Percentiles rank a stretch among this genome's conserved stretches.
Evolutionary conservation across 179 eudicot genomes (phyloP).

Genomic region (Silene vulgaris): DNA sequence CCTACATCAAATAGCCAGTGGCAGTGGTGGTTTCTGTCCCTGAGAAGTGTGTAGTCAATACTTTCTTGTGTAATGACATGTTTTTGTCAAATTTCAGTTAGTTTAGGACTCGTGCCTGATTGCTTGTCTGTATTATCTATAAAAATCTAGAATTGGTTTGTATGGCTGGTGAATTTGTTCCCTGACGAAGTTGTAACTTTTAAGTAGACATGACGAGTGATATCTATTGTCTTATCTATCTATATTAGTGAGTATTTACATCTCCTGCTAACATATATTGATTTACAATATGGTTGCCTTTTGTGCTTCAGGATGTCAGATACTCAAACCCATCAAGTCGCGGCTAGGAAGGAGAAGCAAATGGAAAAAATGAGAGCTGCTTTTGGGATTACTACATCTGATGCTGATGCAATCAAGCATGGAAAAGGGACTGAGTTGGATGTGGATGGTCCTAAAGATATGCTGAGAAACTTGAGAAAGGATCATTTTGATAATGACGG

Average conservation of each 20-base stretch:
- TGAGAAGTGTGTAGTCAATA: background rate
- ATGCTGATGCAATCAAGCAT: slow-evolving; percentile 30
- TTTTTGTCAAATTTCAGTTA: background rate
- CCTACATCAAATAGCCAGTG: background rate
- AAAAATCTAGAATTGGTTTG: background rate
- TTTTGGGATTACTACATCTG: slow-evolving; percentile 49
- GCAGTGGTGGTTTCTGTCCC: background rate
- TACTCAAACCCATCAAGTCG: slow-evolving; percentile 94
- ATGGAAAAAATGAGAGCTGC: slow-evolving; percentile 85
- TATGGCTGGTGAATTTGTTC: background rate
- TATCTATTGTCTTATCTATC: background rate
- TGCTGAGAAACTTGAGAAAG: background rate
- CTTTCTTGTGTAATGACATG: background rate
- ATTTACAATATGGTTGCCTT: background rate
- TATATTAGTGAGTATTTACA: background rate
- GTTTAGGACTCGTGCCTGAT: background rate
- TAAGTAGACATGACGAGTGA: background rate
- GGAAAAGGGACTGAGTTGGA: slow-evolving; percentile 20
- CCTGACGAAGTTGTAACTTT: background rate
- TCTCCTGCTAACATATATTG: background rate
- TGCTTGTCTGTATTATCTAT: background rate
- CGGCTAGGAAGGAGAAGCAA: slow-evolving; percentile 89
- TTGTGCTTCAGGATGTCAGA: slow-evolving; percentile 56
- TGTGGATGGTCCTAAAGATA: slow-evolving; percentile 27
- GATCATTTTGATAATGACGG: background rate